Percentiles rank a stretch among this genome's conserved stretches.
These are phyloP conservation scores for Pseudognaphalium luteoalbum DNA, from an alignment of 129 eudicot genomes.

Conservation along the genomic window DNA sequence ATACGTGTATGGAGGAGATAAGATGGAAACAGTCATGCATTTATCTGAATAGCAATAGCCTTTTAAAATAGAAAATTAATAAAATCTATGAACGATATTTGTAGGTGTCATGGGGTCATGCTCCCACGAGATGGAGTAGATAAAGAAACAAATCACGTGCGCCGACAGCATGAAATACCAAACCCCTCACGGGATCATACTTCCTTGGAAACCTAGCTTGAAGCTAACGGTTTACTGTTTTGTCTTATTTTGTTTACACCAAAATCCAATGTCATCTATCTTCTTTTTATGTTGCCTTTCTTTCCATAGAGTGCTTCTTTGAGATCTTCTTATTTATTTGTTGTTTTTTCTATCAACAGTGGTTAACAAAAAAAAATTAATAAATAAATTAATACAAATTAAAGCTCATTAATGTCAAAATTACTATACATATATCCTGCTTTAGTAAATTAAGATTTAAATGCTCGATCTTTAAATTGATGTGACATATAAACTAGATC, in stretches of 20 bases:
- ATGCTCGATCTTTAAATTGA: too few species aligned
- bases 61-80: too few species aligned
- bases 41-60: too few species aligned
- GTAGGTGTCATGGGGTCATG: conserved; percentile 15
- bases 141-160: conserved; percentile 32
- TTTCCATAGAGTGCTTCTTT: conserved; percentile 1
- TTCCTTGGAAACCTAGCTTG: conserved; percentile 14
- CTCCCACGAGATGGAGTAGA: conserved; percentile 11
- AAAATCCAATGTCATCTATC: neutral
- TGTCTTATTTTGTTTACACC: neutral
- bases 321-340: too few species aligned
- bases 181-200: conserved; percentile 29
- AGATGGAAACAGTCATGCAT: too few species aligned
- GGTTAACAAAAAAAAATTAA: too few species aligned
- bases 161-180: conserved; percentile 38
- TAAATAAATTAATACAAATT: neutral
- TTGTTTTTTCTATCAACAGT: too few species aligned
- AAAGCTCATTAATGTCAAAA: too few species aligned
- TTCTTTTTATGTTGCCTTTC: neutral
- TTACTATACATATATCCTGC: too few species aligned
- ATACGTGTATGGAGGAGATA: too few species aligned
- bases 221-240: conserved; percentile 19
- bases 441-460: too few species aligned
- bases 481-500: too few species aligned
- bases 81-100: neutral